phyloP scores from a whole-genome alignment of 768 basidiomycete genomes.

The Suillus occidentalis region DNA sequence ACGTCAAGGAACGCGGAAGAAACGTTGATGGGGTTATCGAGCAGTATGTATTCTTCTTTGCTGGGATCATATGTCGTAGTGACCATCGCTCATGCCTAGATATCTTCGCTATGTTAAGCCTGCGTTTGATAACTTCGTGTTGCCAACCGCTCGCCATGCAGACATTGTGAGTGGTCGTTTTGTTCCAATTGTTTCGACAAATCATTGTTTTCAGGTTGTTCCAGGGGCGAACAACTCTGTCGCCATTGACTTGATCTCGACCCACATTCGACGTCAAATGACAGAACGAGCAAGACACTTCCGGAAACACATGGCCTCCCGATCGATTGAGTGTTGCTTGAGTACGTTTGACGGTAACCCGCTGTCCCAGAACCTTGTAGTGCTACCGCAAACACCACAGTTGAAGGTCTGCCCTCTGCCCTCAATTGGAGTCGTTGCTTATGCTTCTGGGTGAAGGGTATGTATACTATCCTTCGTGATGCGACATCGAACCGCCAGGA shows the following conservation, averaged over 20 bases:
- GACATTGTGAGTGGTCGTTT: conserved; percentile 64
- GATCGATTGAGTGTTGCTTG: conserved; percentile 36
- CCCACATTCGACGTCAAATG: conserved; percentile 84
- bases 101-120: conserved; percentile 96
- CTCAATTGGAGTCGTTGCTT: neutral
- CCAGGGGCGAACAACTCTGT: conserved; percentile 88
- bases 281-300: conserved; percentile 75
- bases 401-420: conserved; percentile 51
- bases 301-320: conserved; percentile 68
- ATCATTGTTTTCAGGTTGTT: conserved; percentile 69
- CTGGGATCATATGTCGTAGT: neutral
- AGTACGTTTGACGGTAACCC: conserved; percentile 36
- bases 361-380: conserved; percentile 54
- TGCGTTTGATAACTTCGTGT: conserved; percentile 91
- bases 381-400: conserved; percentile 80
- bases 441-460: conserved; percentile 55
- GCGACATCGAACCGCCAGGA: conserved; percentile 71
- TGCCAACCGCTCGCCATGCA: conserved; percentile 81
- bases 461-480: conserved; percentile 84
- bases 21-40: conserved; percentile 85
- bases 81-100: conserved; percentile 36
- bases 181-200: neutral
- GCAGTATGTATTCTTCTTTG: conserved; percentile 52
- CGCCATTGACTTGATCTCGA: conserved; percentile 91
- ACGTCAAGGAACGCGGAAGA: conserved; percentile 85